Conservation (phyloP, 495 filamentous ascomycete genomes). For the Bombardia bombarda region DNA sequence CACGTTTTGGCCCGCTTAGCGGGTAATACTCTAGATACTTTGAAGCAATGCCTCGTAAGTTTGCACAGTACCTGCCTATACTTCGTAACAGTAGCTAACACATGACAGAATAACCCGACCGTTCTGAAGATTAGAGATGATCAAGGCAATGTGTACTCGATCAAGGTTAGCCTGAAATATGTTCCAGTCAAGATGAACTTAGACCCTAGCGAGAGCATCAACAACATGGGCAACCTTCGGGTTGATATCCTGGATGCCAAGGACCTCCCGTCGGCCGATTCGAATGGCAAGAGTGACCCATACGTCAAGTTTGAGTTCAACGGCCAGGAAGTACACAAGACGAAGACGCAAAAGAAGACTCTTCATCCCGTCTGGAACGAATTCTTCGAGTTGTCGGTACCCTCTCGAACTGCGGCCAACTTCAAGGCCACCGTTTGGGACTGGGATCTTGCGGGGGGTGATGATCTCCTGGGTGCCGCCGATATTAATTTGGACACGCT, state of each 20-base stretch:
- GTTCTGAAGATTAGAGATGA: constrained; percentile 66
- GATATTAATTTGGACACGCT: constrained; percentile 72
- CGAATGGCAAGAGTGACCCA: constrained; percentile 93
- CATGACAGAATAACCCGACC: constrained; percentile 72
- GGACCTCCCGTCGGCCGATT: constrained; percentile 83
- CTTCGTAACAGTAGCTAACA: constrained; percentile 6
- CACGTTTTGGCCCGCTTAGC: constrained; percentile 72
- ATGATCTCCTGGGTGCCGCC: constrained; percentile 72
- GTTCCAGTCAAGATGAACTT: constrained; percentile 89
- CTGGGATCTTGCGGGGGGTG: constrained; percentile 90
- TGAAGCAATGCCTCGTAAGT: constrained; percentile 77
- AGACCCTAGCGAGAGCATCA: constrained; percentile 91
- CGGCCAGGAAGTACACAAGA: constrained; percentile 82
- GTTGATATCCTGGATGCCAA: constrained; percentile 85
- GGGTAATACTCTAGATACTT: constrained; percentile 75
- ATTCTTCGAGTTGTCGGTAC: constrained; percentile 75
- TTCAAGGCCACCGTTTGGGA: constrained; percentile 84
- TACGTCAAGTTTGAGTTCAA: constrained; percentile 92
- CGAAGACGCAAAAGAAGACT: constrained; percentile 92
- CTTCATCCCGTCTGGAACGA: constrained; percentile 94
- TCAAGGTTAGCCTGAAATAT: constrained; percentile 89
- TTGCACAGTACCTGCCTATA: background rate
- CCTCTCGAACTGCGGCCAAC: constrained; percentile 74
- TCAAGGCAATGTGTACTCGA: constrained; percentile 65
- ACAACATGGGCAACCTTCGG: constrained; percentile 91